A percentile compares a stretch with the other conserved stretches of the same genome.
Evolutionary conservation across 345 rosid species (phyloP).

Genomic region (Ricinus communis): DNA sequence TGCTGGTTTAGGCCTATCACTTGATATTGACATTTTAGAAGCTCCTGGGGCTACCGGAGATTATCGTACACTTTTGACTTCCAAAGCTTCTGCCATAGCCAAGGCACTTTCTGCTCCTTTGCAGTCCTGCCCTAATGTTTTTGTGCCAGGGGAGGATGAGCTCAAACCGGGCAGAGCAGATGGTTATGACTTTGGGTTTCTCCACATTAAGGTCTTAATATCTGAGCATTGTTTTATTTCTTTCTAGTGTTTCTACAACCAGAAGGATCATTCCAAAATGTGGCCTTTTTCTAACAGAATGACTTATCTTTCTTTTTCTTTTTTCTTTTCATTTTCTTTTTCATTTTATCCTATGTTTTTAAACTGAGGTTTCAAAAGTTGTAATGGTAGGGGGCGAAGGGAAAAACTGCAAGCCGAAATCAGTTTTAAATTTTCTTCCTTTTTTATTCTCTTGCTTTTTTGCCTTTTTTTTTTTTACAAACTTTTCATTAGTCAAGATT

Average conservation of each 20-base stretch:
- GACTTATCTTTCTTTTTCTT: too few relatives aligned
- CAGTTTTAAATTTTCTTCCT: not conserved
- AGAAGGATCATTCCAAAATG: not conserved
- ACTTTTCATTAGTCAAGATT: not conserved
- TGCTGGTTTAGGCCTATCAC: conserved; percentile 90
- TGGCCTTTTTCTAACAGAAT: not conserved
- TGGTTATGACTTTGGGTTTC: conserved; percentile 96
- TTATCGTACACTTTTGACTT: conserved; percentile 81
- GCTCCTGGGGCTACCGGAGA: conserved; percentile 98
- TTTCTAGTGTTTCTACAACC: conserved; percentile 3
- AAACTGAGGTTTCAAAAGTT: too few relatives aligned
- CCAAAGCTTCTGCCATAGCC: conserved; percentile 77
- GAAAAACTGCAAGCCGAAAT: not conserved
- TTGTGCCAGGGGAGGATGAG: conserved; percentile 86
- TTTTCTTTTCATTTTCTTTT: too few relatives aligned
- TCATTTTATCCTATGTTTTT: too few relatives aligned
- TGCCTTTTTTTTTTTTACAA: not conserved
- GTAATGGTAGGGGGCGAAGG: too few relatives aligned
- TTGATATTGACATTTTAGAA: conserved; percentile 85
- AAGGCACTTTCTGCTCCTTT: conserved; percentile 78
- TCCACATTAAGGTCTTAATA: conserved; percentile 74
- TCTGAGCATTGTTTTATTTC: not conserved
- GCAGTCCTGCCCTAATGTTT: conserved; percentile 57
- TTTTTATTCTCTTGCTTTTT: not conserved
- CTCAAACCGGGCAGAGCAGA: conserved; percentile 65